Conservation (phyloP, 2,329 filamentous ascomycete species). For the Trichophyton mentagrophytes region DNA sequence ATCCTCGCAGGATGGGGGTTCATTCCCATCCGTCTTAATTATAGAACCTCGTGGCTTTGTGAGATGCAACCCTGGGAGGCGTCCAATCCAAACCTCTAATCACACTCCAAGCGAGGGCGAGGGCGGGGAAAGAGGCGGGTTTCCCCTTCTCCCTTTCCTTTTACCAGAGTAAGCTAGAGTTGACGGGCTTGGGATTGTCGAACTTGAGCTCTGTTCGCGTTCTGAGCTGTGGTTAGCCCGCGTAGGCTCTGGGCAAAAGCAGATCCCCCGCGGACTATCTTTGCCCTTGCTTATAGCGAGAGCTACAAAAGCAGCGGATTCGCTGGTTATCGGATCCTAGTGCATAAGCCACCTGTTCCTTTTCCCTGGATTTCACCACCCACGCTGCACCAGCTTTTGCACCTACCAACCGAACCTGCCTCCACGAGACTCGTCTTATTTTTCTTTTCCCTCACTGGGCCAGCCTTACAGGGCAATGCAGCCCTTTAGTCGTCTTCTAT, state of each 20-base stretch:
- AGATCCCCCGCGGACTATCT: conserved; percentile 1
- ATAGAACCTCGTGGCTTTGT: conserved; percentile 4
- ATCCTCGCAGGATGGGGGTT: background rate
- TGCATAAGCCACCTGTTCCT: background rate
- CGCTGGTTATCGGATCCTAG: background rate
- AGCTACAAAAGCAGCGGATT: background rate
- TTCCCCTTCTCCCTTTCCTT: background rate
- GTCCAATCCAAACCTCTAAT: background rate
- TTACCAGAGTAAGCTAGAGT: background rate
- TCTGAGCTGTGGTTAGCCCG: background rate
- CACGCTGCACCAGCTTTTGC: background rate
- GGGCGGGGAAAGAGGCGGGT: background rate
- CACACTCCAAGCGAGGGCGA: background rate
- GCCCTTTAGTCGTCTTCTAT: too few relatives aligned
- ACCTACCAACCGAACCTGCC: background rate
- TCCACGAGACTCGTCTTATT: background rate
- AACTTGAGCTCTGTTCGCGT: background rate
- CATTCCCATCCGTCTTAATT: background rate
- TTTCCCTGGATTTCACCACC: background rate
- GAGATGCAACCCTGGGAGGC: background rate
- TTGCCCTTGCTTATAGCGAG: background rate
- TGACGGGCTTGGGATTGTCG: too few relatives aligned
- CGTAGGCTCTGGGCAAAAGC: background rate
- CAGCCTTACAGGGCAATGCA: background rate
- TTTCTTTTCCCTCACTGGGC: background rate